These are phyloP conservation scores for Macrophomina pseudophaseolina DNA, from an alignment of 2,329 filamentous ascomycete species.

Conservation along the genomic window DNA sequence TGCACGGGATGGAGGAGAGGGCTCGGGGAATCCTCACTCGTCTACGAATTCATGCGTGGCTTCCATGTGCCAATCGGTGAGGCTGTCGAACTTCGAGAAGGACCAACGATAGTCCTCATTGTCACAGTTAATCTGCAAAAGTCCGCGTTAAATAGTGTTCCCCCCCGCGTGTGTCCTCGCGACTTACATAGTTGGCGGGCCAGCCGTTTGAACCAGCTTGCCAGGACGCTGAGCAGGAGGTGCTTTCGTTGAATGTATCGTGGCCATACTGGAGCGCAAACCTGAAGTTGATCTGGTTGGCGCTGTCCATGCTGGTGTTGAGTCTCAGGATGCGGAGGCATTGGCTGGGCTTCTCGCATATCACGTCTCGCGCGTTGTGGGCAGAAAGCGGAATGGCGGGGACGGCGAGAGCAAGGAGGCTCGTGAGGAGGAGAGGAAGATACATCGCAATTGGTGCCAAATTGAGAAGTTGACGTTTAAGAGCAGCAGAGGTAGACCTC, in stretches of 20 bases:
- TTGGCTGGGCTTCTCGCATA: not conserved
- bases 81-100: slow-evolving; percentile 19
- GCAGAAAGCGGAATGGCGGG: not conserved
- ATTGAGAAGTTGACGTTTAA: not conserved
- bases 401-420: slow-evolving; percentile 12
- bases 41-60: not conserved
- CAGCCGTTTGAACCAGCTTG: slow-evolving; percentile 4
- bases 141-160: slow-evolving; percentile 1
- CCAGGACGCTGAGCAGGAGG: slow-evolving; percentile 2
- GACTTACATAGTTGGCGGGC: slow-evolving; percentile 12
- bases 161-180: not conserved
- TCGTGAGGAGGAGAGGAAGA: not conserved
- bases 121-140: slow-evolving; percentile 17
- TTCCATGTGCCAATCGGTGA: slow-evolving; percentile 15
- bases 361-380: not conserved
- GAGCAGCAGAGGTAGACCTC: not conserved
- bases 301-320: not conserved
- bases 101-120: not conserved
- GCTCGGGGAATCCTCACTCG: not conserved
- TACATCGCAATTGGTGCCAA: not conserved
- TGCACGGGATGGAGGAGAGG: too few species aligned
- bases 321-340: not conserved
- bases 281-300: not conserved
- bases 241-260: not conserved
- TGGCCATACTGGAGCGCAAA: slow-evolving; percentile 1